These are phyloP conservation scores for Vigna angularis DNA, from an alignment of 306 rosid species.

Conservation along the genomic window DNA sequence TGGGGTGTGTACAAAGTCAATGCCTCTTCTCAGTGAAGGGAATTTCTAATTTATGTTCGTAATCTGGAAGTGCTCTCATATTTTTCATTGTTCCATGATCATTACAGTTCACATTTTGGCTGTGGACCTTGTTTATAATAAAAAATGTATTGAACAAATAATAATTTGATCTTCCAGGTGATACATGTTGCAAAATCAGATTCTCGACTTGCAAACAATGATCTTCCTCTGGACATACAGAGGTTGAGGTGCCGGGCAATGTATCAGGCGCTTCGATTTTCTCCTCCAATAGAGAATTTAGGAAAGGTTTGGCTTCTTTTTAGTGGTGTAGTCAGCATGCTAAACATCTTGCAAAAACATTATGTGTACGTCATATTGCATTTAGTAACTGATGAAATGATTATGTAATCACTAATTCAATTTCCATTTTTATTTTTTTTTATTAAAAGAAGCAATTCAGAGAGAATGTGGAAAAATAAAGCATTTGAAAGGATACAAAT, in stretches of 20 bases:
- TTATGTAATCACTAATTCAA: slow-evolving; percentile 16
- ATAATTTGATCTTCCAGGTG: slow-evolving; percentile 64
- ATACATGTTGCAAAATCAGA: slow-evolving; percentile 92
- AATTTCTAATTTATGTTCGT: slow-evolving; percentile 14
- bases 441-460: not conserved
- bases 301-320: slow-evolving; percentile 76
- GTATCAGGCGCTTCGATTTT: slow-evolving; percentile 83
- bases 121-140: slow-evolving; percentile 18
- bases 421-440: slow-evolving; percentile 12
- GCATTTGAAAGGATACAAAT: slow-evolving; percentile 4
- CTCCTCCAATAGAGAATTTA: slow-evolving; percentile 81
- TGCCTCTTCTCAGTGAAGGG: slow-evolving; percentile 20
- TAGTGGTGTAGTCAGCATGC: not conserved
- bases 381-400: slow-evolving; percentile 30
- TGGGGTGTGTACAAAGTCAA: slow-evolving; percentile 18
- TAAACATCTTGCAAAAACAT: slow-evolving; percentile 23
- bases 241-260: slow-evolving; percentile 91
- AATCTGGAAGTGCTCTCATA: slow-evolving; percentile 26
- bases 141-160: slow-evolving; percentile 33
- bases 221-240: slow-evolving; percentile 85
- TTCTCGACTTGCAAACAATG: slow-evolving; percentile 94
- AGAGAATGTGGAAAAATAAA: slow-evolving; percentile 5
- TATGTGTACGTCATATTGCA: slow-evolving; percentile 8
- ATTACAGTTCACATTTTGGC: slow-evolving; percentile 26
- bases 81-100: slow-evolving; percentile 36